A percentile compares a stretch with the other conserved stretches of the same genome.
phyloP scores from a whole-genome alignment of 2,329 filamentous ascomycete genomes.

The Purpureocillium lavendulum region DNA sequence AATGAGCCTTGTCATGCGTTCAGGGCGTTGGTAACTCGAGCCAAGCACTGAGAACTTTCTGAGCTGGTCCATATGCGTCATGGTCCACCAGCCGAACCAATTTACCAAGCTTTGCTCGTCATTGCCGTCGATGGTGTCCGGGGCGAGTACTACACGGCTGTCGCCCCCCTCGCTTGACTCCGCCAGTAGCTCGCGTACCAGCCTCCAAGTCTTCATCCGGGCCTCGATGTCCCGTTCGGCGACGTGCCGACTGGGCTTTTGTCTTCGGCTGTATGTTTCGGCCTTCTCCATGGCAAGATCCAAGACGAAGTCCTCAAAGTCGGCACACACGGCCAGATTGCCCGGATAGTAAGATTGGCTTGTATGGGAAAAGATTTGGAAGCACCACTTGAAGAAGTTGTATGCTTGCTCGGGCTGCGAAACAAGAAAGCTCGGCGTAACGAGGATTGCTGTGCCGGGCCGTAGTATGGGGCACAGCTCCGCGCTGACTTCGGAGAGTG shows the following conservation, averaged over 20 bases:
- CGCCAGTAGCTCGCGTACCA: conserved; percentile 11
- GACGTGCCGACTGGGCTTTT: background rate
- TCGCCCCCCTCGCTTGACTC: conserved; percentile 7
- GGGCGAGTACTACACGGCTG: conserved; percentile 35
- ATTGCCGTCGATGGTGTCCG: conserved; percentile 40
- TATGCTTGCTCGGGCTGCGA: conserved; percentile 25
- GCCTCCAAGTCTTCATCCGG: conserved; percentile 13
- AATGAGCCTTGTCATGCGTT: conserved; percentile 15
- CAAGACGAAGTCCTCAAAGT: conserved; percentile 19
- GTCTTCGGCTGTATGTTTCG: background rate
- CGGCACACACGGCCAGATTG: conserved; percentile 21
- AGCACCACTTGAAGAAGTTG: conserved; percentile 27
- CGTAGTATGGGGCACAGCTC: conserved; percentile 20
- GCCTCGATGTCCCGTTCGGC: conserved; percentile 7
- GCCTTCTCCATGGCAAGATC: conserved; percentile 16
- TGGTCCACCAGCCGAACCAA: conserved; percentile 54
- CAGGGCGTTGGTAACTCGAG: conserved; percentile 20
- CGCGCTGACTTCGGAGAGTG: conserved; percentile 11
- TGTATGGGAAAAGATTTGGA: conserved; percentile 11
- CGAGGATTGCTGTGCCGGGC: conserved; percentile 23
- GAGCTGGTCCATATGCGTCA: conserved; percentile 37
- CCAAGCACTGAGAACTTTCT: conserved; percentile 49
- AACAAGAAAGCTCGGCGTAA: conserved; percentile 33
- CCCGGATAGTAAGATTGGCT: conserved; percentile 7
- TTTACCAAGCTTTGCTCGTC: conserved; percentile 56